Evolutionary conservation across 75 land plant genomes (phyloP), one percentile per base, ranked within the genome.

Genomic region (Larix kaempferi): DNA sequence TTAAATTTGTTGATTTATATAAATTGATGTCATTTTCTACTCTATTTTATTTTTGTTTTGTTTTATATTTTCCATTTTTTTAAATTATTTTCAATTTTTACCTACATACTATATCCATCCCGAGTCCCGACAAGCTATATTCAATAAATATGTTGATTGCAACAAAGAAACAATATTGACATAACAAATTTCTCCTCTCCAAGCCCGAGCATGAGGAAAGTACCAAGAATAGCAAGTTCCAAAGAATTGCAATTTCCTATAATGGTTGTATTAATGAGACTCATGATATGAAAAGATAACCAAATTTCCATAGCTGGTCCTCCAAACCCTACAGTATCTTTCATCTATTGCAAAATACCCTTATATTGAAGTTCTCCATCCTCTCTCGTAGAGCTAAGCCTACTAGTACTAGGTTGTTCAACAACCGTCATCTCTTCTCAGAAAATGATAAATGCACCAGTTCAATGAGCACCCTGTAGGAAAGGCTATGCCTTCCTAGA

Each of bases 231-330:
- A 52, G 87, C 87, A 71, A 86, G 82, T 58, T 86, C 86, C 69
- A 86, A 26, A 21, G 86, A 86, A 60, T 86, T 86, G 69, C 76
- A 73, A 59, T 78, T 79, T 19, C 87, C 87, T 57, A 86, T 71
- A 58, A 83, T 82, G 55, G 78, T 74, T 6, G 86, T 86, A 58
- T 86, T 86, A 56, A 86, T 86, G 17, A 86, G 72, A 25, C 87
- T 80, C 87, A 85, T 83, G 10, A 83, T 74, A 10, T 86, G 87
- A 2, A 79, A 76, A 3, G 86, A 83, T 15, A 86, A 57, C 87
- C 87, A 86, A 56, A 86, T 83, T 11, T 86, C 87, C 71, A 86
- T 82, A 44, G 87, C 87, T 17, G 87, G 86, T 60, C 86, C 86
- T 33, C 81, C 82, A 67, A 86, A 86, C 3, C 75, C 13, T 7